phyloP scores from a whole-genome alignment of 2,329 filamentous ascomycete species.

The Lachnellula hyalina region DNA sequence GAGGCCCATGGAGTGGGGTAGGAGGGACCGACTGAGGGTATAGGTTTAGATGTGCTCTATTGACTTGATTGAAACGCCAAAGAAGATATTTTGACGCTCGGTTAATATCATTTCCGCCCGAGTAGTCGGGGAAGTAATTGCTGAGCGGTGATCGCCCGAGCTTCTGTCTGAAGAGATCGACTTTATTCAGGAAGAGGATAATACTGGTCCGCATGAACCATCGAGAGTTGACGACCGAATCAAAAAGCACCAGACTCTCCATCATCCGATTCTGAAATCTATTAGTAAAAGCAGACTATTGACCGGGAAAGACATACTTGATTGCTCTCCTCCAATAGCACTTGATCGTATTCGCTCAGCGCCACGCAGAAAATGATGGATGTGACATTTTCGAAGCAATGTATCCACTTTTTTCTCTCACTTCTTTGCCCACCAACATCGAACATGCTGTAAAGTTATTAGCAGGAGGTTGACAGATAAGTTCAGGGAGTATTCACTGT shows the following conservation, averaged over 20 bases:
- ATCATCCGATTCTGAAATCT: conserved; percentile 88
- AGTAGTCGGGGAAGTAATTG: conserved; percentile 98
- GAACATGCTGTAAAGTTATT: conserved; percentile 71
- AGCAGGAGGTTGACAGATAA: conserved; percentile 14
- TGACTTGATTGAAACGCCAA: conserved; percentile 99
- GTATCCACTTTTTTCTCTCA: conserved; percentile 99
- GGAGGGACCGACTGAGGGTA: conserved; percentile 80
- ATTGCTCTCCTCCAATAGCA: conserved; percentile 91
- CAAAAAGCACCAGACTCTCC: conserved; percentile 93
- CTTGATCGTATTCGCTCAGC: conserved; percentile 96
- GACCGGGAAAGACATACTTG: conserved; percentile 56
- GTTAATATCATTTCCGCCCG: conserved; percentile 95
- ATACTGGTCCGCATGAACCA: conserved; percentile 99
- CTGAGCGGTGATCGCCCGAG: conserved; percentile 81
- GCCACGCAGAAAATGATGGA: conserved; percentile 99
- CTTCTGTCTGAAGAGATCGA: conserved; percentile 96
- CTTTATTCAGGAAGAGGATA: conserved; percentile 97
- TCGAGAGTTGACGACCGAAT: conserved; percentile 96
- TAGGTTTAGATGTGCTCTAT: conserved; percentile 88
- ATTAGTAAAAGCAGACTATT: conserved; percentile 10
- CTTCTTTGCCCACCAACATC: conserved; percentile 96
- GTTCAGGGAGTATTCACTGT: conserved; percentile 62
- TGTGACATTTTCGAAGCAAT: conserved; percentile 99
- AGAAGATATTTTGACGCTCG: conserved; percentile 95
- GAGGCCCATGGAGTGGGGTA: neutral